phyloP scores from a whole-genome alignment of 2,329 filamentous ascomycete species.

The Teratosphaeria destructans region DNA sequence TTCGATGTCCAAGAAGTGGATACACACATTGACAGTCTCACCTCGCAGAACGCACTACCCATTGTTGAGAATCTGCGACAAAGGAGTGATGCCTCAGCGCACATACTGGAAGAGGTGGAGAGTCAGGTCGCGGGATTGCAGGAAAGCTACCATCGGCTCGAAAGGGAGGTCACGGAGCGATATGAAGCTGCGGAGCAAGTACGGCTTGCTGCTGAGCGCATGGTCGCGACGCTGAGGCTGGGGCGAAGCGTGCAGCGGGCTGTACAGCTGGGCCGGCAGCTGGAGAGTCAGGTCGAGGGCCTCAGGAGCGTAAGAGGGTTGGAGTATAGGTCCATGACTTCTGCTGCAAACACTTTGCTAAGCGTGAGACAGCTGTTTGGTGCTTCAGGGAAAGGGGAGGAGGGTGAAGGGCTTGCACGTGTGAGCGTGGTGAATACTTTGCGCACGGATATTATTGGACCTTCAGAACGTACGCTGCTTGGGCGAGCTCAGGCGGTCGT shows the following conservation, averaged over 20 bases:
- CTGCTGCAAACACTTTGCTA: conserved; percentile 69
- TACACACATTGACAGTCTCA: conserved; percentile 84
- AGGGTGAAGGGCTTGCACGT: conserved; percentile 64
- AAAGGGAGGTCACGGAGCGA: conserved; percentile 76
- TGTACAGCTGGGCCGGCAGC: conserved; percentile 69
- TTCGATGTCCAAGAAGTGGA: conserved; percentile 97
- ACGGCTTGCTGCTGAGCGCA: conserved; percentile 60
- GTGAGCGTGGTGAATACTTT: conserved; percentile 64
- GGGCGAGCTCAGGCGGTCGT: conserved; percentile 67
- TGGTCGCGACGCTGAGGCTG: conserved; percentile 71
- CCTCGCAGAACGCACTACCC: conserved; percentile 71
- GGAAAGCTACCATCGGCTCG: conserved; percentile 73
- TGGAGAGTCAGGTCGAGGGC: conserved; percentile 66
- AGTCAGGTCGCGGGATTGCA: conserved; percentile 70
- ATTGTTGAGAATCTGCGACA: conserved; percentile 67
- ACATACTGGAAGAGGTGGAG: conserved; percentile 67
- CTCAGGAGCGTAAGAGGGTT: conserved; percentile 34
- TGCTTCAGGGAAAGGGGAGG: conserved; percentile 56
- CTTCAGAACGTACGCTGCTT: conserved; percentile 63
- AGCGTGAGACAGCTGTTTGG: conserved; percentile 63
- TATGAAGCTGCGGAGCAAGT: conserved; percentile 81
- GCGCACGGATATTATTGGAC: conserved; percentile 56
- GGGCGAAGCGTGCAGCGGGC: conserved; percentile 68
- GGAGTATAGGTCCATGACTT: conserved; percentile 60
- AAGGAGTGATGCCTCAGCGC: conserved; percentile 61